Evolutionary conservation across 2,329 filamentous ascomycete genomes (phyloP).

Genomic region (Tolypocladium album): DNA sequence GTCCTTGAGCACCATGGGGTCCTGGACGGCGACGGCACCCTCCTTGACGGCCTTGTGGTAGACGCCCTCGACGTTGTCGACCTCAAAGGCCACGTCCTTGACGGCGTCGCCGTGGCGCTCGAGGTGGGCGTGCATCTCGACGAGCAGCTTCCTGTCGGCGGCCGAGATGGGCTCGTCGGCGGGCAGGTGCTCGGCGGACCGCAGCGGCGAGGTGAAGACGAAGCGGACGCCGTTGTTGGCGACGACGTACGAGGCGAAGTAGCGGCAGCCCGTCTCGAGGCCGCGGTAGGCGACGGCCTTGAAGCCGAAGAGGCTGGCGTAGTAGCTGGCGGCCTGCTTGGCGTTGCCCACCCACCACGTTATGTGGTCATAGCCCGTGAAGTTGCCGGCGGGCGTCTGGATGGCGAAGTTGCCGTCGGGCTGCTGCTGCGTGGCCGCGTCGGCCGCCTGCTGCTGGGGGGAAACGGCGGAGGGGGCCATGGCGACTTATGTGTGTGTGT

Average conservation of each 20-base stretch:
- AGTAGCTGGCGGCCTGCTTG: slow-evolving; percentile 87
- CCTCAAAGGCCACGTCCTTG: slow-evolving; percentile 91
- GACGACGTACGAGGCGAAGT: slow-evolving; percentile 75
- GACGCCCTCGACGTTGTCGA: slow-evolving; percentile 76
- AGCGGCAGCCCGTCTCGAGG: slow-evolving; percentile 76
- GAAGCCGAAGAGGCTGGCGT: slow-evolving; percentile 82
- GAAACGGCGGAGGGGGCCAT: slow-evolving; percentile 42
- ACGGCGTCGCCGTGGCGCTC: slow-evolving; percentile 87
- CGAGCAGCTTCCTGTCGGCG: slow-evolving; percentile 55
- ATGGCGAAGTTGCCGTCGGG: slow-evolving; percentile 44
- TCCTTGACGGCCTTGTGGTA: slow-evolving; percentile 61
- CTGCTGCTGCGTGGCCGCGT: slow-evolving; percentile 24
- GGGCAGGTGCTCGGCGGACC: slow-evolving; percentile 44
- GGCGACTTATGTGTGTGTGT: background rate
- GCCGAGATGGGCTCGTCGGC: slow-evolving; percentile 49
- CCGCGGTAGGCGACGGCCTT: slow-evolving; percentile 72
- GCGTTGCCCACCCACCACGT: slow-evolving; percentile 97
- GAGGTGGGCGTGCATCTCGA: slow-evolving; percentile 71
- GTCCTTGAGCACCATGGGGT: slow-evolving; percentile 44
- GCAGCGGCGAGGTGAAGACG: slow-evolving; percentile 72
- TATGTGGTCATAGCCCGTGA: slow-evolving; percentile 83
- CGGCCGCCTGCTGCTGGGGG: slow-evolving; percentile 31
- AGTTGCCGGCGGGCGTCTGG: slow-evolving; percentile 39
- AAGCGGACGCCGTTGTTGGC: slow-evolving; percentile 68
- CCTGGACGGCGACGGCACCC: slow-evolving; percentile 51